phyloP scores from a whole-genome alignment of 257 asterid species.

The Scutellaria barbata region DNA sequence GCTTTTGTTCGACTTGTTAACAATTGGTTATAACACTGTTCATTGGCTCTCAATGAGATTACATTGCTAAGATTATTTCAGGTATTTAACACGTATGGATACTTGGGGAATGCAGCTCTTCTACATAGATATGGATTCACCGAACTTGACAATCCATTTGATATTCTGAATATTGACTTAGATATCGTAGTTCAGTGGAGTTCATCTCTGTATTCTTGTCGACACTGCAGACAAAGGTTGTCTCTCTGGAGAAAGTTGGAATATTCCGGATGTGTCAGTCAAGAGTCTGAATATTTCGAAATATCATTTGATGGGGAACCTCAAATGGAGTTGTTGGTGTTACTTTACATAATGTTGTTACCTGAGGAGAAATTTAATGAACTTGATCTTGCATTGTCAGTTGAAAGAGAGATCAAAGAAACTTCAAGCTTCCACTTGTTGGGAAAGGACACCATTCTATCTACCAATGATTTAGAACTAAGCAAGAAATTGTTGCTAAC shows the following conservation, averaged over 20 bases:
- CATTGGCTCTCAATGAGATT: constrained; percentile 6
- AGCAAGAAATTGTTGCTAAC: constrained; percentile 57
- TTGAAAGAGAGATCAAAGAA: constrained; percentile 30
- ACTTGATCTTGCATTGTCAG: constrained; percentile 53
- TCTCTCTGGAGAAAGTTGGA: constrained; percentile 78
- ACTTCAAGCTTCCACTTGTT: constrained; percentile 30
- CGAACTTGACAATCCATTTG: constrained; percentile 82
- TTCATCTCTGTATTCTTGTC: constrained; percentile 64
- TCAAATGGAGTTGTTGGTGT: constrained; percentile 66
- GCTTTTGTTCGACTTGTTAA: not conserved
- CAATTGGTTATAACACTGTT: not conserved
- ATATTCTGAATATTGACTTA: constrained; percentile 77
- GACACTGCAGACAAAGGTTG: constrained; percentile 67
- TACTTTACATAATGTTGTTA: constrained; percentile 70
- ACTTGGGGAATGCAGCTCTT: constrained; percentile 87
- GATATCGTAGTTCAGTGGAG: constrained; percentile 81
- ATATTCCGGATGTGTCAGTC: constrained; percentile 64
- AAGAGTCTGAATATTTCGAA: constrained; percentile 80
- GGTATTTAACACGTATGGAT: constrained; percentile 93
- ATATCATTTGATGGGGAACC: constrained; percentile 84
- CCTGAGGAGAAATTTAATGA: constrained; percentile 55
- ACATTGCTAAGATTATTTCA: constrained; percentile 37
- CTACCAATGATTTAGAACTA: constrained; percentile 38
- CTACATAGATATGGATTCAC: constrained; percentile 93
- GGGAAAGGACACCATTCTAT: constrained; percentile 38